These are phyloP conservation scores for Zea luxurians DNA, from an alignment of 176 grass and related monocot species.

Conservation along the genomic window DNA sequence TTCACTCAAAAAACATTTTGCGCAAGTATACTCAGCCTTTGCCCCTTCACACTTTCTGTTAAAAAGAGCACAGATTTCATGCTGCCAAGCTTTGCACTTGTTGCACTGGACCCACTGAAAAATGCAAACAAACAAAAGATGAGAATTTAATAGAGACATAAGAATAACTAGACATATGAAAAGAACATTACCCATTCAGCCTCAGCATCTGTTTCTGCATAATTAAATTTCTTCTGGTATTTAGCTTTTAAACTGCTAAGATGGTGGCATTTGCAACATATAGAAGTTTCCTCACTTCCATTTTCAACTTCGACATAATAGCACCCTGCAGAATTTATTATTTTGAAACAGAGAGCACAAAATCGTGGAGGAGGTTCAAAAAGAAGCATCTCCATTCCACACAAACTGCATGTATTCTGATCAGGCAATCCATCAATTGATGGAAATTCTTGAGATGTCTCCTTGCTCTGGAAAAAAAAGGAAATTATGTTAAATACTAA, in stretches of 20 bases:
- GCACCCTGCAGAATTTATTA: conserved; percentile 73
- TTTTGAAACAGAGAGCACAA: conserved; percentile 71
- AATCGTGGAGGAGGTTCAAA: conserved; percentile 77
- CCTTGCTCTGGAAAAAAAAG: conserved; percentile 49
- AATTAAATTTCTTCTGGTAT: conserved; percentile 65
- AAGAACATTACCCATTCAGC: conserved; percentile 74
- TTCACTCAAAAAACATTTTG: conserved; percentile 73
- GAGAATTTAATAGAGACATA: conserved; percentile 33
- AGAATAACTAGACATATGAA: conserved; percentile 13
- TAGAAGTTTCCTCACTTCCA: conserved; percentile 58
- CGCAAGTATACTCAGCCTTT: conserved; percentile 75
- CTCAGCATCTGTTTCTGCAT: conserved; percentile 95
- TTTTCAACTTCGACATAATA: conserved; percentile 68
- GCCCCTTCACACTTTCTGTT: conserved; percentile 64
- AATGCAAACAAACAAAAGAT: conserved; percentile 40
- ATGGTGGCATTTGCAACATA: conserved; percentile 90
- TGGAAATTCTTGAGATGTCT: conserved; percentile 39
- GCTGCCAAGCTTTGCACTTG: conserved; percentile 92
- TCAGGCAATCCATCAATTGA: conserved; percentile 50
- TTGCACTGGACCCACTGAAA: conserved; percentile 93
- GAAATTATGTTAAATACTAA: conserved; percentile 7
- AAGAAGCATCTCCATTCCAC: conserved; percentile 73
- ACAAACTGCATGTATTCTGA: conserved; percentile 85
- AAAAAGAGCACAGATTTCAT: conserved; percentile 97
- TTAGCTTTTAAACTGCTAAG: conserved; percentile 59